Base-by-base conservation (phyloP, 495 filamentous ascomycete genomes). In the Bacidia gigantensis region DNA sequence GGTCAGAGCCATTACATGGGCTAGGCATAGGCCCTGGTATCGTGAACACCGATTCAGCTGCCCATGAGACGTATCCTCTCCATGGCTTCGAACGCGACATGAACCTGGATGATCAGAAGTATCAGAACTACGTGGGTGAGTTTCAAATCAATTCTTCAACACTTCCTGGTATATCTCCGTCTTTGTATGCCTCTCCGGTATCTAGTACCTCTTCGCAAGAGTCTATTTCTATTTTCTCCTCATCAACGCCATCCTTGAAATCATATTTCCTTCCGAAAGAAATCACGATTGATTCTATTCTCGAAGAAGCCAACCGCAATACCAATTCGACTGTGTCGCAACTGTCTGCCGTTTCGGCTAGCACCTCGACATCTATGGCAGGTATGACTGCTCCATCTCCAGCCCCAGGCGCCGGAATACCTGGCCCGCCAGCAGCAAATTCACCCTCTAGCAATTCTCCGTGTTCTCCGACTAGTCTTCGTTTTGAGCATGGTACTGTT, bases 71-170 rank as follows among this genome's bases (percentile, higher is more conserved):
- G 12, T 67, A 62, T 26, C 51, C 57, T 51, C 65, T 63, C 41
- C 60, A 70, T 45, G 71, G 72, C 62, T 74, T 74, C 58, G 82
- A 84, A 53, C 77, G 79, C 18, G 65, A 67, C 17, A 57, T 72
- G 66, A 50, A 67, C 58, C 59, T 75, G 69, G 51, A 69, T 56
- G 80, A 78, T 57, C 83, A 83, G 52, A 87, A 84, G 57, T 60
- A 72, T 38, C 57, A 69, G 25, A 75, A 74, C 48, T 89, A 77
- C 72, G 83, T 95, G 69, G 87, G 89, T 95, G 78, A 82, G 88
- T 92, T 68, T 64, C 55, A 62, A 63, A 61, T 52, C n/a, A 50
- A 58, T 59, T 59, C 58, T 57, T 56, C 61, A 58, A 43, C 5
- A 5, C 5, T 22, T 44, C 17, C 20, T 44, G 41, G 20, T 18